These are phyloP conservation scores for Penicillium atrosanguineum DNA, from an alignment of 495 filamentous ascomycete genomes.

Conservation along the genomic window DNA sequence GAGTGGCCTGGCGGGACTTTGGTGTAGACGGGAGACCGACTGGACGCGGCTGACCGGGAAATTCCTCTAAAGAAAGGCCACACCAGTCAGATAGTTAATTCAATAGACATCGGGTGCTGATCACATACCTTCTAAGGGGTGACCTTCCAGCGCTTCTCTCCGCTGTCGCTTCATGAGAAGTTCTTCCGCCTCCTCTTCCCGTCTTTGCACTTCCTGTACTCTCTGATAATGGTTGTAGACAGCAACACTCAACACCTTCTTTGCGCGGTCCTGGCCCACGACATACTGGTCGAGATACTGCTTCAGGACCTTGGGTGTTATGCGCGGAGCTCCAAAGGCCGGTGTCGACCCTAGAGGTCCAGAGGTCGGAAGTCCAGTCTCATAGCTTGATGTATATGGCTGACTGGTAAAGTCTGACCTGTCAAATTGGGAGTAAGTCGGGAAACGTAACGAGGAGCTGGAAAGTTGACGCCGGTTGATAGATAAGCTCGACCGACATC, in stretches of 20 bases:
- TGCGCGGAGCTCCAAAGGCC: conserved; percentile 61
- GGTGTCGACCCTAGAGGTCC: conserved; percentile 58
- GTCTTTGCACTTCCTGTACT: conserved; percentile 70
- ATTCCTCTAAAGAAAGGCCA: conserved; percentile 63
- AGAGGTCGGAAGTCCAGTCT: conserved; percentile 60
- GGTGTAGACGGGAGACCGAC: conserved; percentile 35
- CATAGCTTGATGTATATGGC: conserved; percentile 73
- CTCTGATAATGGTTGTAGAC: conserved; percentile 98
- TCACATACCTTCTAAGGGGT: conserved; percentile 56
- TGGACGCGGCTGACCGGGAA: conserved; percentile 67
- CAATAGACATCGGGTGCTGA: background rate
- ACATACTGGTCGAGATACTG: conserved; percentile 93
- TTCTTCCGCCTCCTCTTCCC: conserved; percentile 76
- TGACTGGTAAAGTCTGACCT: conserved; percentile 63
- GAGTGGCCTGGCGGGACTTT: conserved; percentile 23
- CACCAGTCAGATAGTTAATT: background rate
- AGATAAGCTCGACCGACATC: conserved; percentile 13
- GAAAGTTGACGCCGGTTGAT: conserved; percentile 21
- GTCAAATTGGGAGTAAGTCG: conserved; percentile 52
- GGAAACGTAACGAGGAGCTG: conserved; percentile 33
- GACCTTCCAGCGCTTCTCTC: conserved; percentile 45
- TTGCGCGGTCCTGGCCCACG: conserved; percentile 93
- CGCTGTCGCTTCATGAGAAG: conserved; percentile 49
- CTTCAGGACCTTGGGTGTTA: conserved; percentile 84
- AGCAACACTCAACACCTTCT: conserved; percentile 87